Evolutionary conservation across 495 filamentous ascomycete species (phyloP).

Genomic region (Lepraria neglecta): DNA sequence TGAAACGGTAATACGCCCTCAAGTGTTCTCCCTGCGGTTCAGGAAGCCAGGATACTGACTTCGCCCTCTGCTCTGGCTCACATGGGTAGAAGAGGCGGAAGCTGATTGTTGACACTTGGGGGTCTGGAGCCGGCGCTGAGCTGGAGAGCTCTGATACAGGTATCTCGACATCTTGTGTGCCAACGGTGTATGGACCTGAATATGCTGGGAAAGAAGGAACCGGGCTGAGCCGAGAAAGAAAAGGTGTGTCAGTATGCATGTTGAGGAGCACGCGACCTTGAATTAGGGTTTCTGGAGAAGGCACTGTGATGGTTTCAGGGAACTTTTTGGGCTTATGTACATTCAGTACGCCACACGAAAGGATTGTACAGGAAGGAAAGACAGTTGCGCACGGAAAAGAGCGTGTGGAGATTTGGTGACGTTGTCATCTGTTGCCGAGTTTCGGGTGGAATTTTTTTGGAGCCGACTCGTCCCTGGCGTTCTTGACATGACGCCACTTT

Average conservation of each 20-base stretch:
- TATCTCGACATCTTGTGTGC: constrained; percentile 67
- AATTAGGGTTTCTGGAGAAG: no score
- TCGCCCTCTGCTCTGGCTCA: constrained; percentile 29
- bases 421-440: no score
- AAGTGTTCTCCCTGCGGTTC: constrained; percentile 63
- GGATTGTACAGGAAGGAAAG: no score
- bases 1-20: constrained; percentile 59
- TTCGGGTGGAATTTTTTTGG: no score
- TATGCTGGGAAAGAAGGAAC: constrained; percentile 57
- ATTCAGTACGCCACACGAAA: no score
- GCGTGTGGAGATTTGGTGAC: no score
- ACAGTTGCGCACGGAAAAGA: no score
- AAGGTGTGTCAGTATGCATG: background rate
- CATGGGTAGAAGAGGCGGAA: constrained; percentile 75
- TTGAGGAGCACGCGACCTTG: constrained; percentile 12
- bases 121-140: constrained; percentile 44
- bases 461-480: no score
- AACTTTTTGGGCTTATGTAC: no score
- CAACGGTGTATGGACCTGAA: constrained; percentile 65
- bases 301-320: no score
- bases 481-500: no score
- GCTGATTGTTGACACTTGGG: constrained; percentile 55
- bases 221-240: constrained; percentile 20
- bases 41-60: constrained; percentile 63
- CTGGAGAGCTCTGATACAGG: constrained; percentile 53